These are phyloP conservation scores for Mycena floridula DNA, from an alignment of 768 basidiomycete species.

Conservation along the genomic window DNA sequence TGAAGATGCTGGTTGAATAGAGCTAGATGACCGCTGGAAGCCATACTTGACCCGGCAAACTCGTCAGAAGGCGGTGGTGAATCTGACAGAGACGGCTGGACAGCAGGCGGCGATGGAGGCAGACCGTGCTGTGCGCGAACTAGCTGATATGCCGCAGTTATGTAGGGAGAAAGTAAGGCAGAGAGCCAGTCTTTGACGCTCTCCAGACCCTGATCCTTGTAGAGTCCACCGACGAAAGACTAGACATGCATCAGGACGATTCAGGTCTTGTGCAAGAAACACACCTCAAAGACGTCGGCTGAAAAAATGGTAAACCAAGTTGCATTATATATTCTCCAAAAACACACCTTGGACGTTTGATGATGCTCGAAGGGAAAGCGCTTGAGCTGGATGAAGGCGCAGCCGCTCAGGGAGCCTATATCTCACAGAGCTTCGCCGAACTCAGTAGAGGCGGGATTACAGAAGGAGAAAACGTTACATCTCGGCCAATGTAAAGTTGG, in stretches of 20 bases:
- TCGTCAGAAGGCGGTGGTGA: background rate
- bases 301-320: conserved; percentile 4
- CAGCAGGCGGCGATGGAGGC: conserved; percentile 25
- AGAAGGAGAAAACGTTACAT: conserved; percentile 38
- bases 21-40: conserved; percentile 59
- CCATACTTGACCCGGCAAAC: conserved; percentile 6
- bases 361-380: conserved; percentile 64
- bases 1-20: conserved; percentile 77
- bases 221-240: conserved; percentile 80
- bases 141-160: conserved; percentile 51
- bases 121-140: conserved; percentile 67
- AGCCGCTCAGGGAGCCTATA: conserved; percentile 61
- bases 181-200: conserved; percentile 54
- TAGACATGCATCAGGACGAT: conserved; percentile 18
- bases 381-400: conserved; percentile 65
- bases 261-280: conserved; percentile 8
- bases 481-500: conserved; percentile 65
- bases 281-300: conserved; percentile 81
- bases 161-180: conserved; percentile 58
- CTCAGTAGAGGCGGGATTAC: background rate
- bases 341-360: conserved; percentile 62
- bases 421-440: conserved; percentile 42
- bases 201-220: conserved; percentile 59
- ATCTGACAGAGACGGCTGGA: background rate
- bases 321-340: conserved; percentile 2